Evolutionary conservation across 2,329 filamentous ascomycete species (phyloP).

Genomic region (Tolypocladium capitatum): DNA sequence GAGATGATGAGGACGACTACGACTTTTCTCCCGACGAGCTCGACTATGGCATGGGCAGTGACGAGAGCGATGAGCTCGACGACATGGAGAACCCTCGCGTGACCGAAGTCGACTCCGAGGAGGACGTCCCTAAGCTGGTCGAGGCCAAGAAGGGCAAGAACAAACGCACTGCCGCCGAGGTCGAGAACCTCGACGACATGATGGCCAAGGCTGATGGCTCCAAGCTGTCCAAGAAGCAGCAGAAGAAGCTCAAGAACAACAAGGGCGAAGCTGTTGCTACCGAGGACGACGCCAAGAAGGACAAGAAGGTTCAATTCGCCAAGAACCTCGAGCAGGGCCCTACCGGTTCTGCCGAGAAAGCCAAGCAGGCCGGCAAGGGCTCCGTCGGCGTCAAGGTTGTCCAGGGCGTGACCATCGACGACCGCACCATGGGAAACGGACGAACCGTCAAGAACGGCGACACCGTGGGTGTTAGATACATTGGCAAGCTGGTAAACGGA

Average conservation of each 20-base stretch:
- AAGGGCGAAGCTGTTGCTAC: slow-evolving; percentile 68
- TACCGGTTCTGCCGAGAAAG: slow-evolving; percentile 50
- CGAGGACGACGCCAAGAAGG: slow-evolving; percentile 46
- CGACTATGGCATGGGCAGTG: slow-evolving; percentile 54
- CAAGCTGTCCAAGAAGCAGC: slow-evolving; percentile 89
- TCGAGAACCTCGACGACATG: slow-evolving; percentile 64
- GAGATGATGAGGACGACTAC: slow-evolving; percentile 61
- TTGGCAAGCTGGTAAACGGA: slow-evolving; percentile 88
- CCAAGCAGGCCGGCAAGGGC: slow-evolving; percentile 27
- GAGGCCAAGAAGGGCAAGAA: slow-evolving; percentile 65
- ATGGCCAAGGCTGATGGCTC: slow-evolving; percentile 64
- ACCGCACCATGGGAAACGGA: slow-evolving; percentile 83
- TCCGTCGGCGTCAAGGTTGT: slow-evolving; percentile 62
- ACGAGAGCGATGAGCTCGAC: slow-evolving; percentile 66
- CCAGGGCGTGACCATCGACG: slow-evolving; percentile 82
- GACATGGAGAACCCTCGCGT: slow-evolving; percentile 67
- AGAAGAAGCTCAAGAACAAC: slow-evolving; percentile 98
- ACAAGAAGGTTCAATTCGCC: slow-evolving; percentile 96
- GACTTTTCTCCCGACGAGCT: slow-evolving; percentile 73
- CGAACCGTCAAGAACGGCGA: slow-evolving; percentile 80
- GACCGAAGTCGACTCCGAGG: slow-evolving; percentile 69
- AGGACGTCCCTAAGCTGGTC: slow-evolving; percentile 53
- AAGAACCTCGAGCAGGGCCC: slow-evolving; percentile 98
- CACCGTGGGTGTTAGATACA: slow-evolving; percentile 89
- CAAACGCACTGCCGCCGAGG: slow-evolving; percentile 77